Evolutionary conservation across 495 filamentous ascomycete species (phyloP).

Genomic region (Penicillium tannophilum): DNA sequence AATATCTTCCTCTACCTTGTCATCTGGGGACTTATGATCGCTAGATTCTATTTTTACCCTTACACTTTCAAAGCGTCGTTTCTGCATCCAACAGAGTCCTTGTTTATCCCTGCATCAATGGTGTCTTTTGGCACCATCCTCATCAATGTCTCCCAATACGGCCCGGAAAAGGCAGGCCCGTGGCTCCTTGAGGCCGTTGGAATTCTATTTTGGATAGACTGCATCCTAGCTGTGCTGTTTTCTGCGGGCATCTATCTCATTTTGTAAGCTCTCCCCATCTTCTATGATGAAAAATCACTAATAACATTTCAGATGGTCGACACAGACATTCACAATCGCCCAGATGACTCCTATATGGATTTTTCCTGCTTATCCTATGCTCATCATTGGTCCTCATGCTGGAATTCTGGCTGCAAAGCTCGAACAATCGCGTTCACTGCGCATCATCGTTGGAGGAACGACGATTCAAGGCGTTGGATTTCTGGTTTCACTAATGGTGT

Average conservation of each 20-base stretch:
- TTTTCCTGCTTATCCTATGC: slow-evolving; percentile 84
- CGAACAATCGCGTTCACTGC: slow-evolving; percentile 51
- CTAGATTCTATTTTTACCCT: slow-evolving; percentile 71
- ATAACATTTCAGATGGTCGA: slow-evolving; percentile 58
- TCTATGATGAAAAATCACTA: slow-evolving; percentile 14
- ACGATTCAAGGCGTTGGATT: slow-evolving; percentile 84
- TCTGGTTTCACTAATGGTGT: slow-evolving; percentile 82
- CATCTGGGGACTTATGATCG: slow-evolving; percentile 66
- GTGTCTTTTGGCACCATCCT: slow-evolving; percentile 74
- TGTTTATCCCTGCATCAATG: slow-evolving; percentile 76
- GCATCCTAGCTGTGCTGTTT: slow-evolving; percentile 61
- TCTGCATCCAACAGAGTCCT: slow-evolving; percentile 74
- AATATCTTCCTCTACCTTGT: slow-evolving; percentile 73
- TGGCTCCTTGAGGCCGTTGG: slow-evolving; percentile 69
- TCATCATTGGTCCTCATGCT: slow-evolving; percentile 77
- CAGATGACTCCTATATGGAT: slow-evolving; percentile 94
- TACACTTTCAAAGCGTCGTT: slow-evolving; percentile 74
- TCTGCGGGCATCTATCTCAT: slow-evolving; percentile 73
- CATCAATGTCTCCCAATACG: slow-evolving; percentile 80
- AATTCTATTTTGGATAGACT: slow-evolving; percentile 75
- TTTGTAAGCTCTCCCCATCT: slow-evolving; percentile 43
- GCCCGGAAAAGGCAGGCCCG: slow-evolving; percentile 60
- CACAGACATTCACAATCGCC: slow-evolving; percentile 75
- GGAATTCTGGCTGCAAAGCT: slow-evolving; percentile 59
- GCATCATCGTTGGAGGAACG: slow-evolving; percentile 70